Conservation (phyloP, 768 basidiomycete genomes). For the Cantharellus anzutake region DNA sequence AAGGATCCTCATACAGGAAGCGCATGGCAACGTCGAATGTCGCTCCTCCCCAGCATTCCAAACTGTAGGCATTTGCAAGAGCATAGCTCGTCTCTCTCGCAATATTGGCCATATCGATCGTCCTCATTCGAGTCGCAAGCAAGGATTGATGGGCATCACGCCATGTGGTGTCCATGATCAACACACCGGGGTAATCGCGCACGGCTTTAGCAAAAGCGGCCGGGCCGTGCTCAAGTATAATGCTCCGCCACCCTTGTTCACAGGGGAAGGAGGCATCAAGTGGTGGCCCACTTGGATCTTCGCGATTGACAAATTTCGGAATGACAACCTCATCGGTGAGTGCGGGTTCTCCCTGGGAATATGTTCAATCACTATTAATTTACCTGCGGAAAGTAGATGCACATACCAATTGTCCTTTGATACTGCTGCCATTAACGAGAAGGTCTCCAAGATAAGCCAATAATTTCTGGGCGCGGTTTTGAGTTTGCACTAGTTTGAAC, state of each 20-base stretch:
- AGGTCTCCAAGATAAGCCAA: conserved; percentile 94
- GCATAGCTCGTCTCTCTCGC: conserved; percentile 95
- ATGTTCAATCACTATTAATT: neutral
- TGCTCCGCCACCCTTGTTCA: conserved; percentile 88
- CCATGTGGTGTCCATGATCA: conserved; percentile 99
- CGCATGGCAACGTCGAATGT: conserved; percentile 99
- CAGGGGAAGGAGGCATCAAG: conserved; percentile 73
- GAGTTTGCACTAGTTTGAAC: conserved; percentile 93
- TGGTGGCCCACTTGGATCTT: conserved; percentile 51
- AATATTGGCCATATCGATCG: conserved; percentile 94
- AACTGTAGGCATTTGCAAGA: conserved; percentile 82
- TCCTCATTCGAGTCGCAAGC: conserved; percentile 87
- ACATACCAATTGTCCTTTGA: conserved; percentile 72
- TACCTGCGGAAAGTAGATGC: neutral
- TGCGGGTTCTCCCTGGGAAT: conserved; percentile 66
- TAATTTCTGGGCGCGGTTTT: conserved; percentile 96
- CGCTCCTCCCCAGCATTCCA: conserved; percentile 99
- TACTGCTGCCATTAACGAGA: conserved; percentile 93
- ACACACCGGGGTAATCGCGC: conserved; percentile 80
- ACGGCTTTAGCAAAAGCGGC: conserved; percentile 98
- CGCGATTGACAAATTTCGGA: conserved; percentile 60
- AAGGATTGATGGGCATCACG: conserved; percentile 98
- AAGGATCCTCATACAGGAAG: conserved; percentile 98
- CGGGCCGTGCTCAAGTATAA: conserved; percentile 93
- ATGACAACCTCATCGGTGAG: conserved; percentile 74